phyloP scores from a whole-genome alignment of 257 asterid species.

The Eucommia ulmoides region DNA sequence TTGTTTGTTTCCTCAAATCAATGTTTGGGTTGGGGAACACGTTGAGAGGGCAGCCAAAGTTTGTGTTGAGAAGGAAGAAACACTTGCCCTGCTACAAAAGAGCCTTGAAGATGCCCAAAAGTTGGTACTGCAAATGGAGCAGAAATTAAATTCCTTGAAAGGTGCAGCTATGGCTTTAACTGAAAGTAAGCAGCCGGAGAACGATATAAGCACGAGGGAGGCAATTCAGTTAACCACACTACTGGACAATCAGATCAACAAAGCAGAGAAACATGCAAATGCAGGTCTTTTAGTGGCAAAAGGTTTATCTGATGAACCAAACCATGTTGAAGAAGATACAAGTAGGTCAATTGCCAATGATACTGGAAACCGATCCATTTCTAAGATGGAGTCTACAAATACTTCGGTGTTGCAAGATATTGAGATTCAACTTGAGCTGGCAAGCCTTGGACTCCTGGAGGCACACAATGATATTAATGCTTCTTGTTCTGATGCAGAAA shows the following conservation, averaged over 20 bases:
- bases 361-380: not conserved
- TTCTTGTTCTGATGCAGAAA: constrained; percentile 21
- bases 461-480: constrained; percentile 14
- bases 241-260: constrained; percentile 15
- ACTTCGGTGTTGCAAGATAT: constrained; percentile 12
- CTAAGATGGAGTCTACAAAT: not conserved
- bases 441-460: constrained; percentile 19
- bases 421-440: constrained; percentile 18
- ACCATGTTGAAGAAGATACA: constrained; percentile 11
- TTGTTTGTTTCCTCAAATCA: constrained; percentile 46
- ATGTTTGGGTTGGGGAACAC: constrained; percentile 50
- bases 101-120: constrained; percentile 73
- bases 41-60: constrained; percentile 64
- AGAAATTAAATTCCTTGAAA: constrained; percentile 53
- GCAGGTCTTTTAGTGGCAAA: constrained; percentile 14
- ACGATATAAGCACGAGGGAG: constrained; percentile 17
- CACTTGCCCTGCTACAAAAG: constrained; percentile 44
- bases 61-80: constrained; percentile 64
- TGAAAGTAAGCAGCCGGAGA: constrained; percentile 41
- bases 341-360: not conserved
- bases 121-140: constrained; percentile 52
- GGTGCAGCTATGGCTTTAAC: constrained; percentile 58
- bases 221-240: constrained; percentile 21
- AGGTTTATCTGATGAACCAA: constrained; percentile 10
- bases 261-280: constrained; percentile 11